Base-by-base conservation (phyloP, 2,329 filamentous ascomycete species). In the Botrytis fragariae region DNA sequence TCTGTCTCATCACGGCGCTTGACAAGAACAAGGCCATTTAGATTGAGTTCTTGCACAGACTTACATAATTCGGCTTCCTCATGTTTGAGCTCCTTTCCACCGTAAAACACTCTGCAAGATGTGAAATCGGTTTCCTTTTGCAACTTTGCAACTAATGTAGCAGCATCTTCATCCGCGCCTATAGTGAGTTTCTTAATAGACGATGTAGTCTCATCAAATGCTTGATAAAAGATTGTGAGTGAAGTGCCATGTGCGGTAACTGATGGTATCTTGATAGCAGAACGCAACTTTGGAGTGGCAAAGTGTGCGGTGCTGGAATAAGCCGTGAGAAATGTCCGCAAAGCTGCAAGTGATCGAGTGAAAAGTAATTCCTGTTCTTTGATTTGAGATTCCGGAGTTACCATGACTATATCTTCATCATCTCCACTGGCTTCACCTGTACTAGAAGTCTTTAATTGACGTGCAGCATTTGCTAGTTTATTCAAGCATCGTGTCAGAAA, bases 401-500 rank as follows among this genome's bases (percentile, higher is more conserved):
- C 83, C 45, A 87, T 84, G 7, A 84, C 83, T 87, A 89, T 89
- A 0, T 84, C 80, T 71, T 89, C 87, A 73, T 86, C 84, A 61
- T 87, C 85, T 0, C 82, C 84, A 76, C 81, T 85, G 20, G 81
- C 78, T 14, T 80, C 81, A 14, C 82, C 83, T 65, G 86, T 83
- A 60, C 79, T 83, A 69, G 84, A 86, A 1, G 82, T 78, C 75
- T 88, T 89, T 71, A 93, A 81, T 62, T 83, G 85, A 29, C 83
- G 81, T 18, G 92, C 92, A 74, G 92, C 88, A 57, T 86, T 84
- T 77, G 89, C 89, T 29, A 95, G 84, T 78, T 94, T 91, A 45
- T 86, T 83, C 63, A 97, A 85, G 79, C 94, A 97, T 70, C 92
- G 88, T 76, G 91, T 86, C 12, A 95, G 91, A 35, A 97, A 84